Conservation (phyloP, 306 rosid species). For the Casuarina cunninghamiana region DNA sequence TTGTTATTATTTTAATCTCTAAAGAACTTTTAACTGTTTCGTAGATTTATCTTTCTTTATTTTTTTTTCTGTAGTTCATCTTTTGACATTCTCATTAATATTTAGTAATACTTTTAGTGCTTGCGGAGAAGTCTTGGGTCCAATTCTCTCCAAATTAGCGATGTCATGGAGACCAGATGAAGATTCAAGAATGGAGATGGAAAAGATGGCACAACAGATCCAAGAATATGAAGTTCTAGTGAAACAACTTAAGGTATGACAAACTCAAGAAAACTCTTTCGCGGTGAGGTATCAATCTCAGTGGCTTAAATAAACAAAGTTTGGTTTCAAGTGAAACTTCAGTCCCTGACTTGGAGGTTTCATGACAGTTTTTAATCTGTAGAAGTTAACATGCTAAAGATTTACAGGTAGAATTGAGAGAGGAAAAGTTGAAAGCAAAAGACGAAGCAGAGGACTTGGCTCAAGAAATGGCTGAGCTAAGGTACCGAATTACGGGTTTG, state of each 20-base stretch:
- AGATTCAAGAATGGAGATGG: slow-evolving; percentile 40
- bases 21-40: neutral
- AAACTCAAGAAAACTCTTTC: slow-evolving; percentile 12
- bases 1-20: neutral
- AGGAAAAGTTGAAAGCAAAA: slow-evolving; percentile 78
- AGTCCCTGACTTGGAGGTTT: slow-evolving; percentile 6
- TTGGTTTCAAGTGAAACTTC: slow-evolving; percentile 1
- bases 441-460: slow-evolving; percentile 94
- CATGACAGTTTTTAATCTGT: slow-evolving; percentile 25
- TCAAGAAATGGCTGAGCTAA: slow-evolving; percentile 97
- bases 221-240: slow-evolving; percentile 70
- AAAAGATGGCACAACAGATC: slow-evolving; percentile 44
- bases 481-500: slow-evolving; percentile 73
- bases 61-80: slow-evolving; percentile 16
- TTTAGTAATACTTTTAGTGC: slow-evolving; percentile 36
- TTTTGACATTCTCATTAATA: slow-evolving; percentile 10
- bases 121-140: slow-evolving; percentile 55
- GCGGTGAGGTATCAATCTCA: slow-evolving; percentile 8
- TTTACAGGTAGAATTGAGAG: slow-evolving; percentile 70
- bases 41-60: slow-evolving; percentile 10
- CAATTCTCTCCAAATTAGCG: slow-evolving; percentile 48
- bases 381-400: slow-evolving; percentile 12
- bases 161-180: slow-evolving; percentile 36
- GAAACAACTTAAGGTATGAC: slow-evolving; percentile 73
- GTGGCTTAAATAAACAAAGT: slow-evolving; percentile 12